Evolutionary conservation across 2,329 filamentous ascomycete species (phyloP), one percentile per base, ranked within the genome.

Genomic region (Penicillium crustosum): DNA sequence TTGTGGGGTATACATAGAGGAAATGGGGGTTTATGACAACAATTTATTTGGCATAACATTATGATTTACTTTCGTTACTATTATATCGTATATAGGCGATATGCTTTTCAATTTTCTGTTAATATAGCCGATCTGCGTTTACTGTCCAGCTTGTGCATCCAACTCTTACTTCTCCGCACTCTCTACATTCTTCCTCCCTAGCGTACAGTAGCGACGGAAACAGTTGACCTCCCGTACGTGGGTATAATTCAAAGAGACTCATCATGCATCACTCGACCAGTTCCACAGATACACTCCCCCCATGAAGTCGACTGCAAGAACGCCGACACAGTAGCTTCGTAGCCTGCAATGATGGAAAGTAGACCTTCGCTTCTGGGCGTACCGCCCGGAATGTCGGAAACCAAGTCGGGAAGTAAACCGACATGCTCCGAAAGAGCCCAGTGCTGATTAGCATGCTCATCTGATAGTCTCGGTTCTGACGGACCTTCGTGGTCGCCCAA

Each of bases 261-360:
- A 25, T 66, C 53, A 35, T 52, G 48, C 45, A 50, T 31, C 33
- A 21, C 47, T 44, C 58, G 56, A 49, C 62, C 55, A 13, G 59
- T 58, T 27, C 61, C 54, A 56, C 69, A 71, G 58, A 71, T 67
- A 60, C 70, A 73, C 27, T 66, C 64, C n/a, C 62, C 61, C 49
- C 55, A 60, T 19, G 69, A 66, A 44, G 69, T 51, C 9, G 65
- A 63, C 31, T 63, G 69, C 19, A 72, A 58, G 50, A 72, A 69
- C 35, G 65, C 62, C 15, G 69, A 68, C 36, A 71, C 64, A 29
- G 64, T 69, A 42, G 63, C 65, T 57, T 72, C 68, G 25, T 69
- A 71, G 17, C 68, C 70, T 25, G 57, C 58, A 33, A 73, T 63
- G 27, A 71, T 68, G 21, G 69, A 62, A 33, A 67, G 59, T 13